Evolutionary conservation across 164 flowering plant species (phyloP).

Genomic region (Liriodendron chinense): DNA sequence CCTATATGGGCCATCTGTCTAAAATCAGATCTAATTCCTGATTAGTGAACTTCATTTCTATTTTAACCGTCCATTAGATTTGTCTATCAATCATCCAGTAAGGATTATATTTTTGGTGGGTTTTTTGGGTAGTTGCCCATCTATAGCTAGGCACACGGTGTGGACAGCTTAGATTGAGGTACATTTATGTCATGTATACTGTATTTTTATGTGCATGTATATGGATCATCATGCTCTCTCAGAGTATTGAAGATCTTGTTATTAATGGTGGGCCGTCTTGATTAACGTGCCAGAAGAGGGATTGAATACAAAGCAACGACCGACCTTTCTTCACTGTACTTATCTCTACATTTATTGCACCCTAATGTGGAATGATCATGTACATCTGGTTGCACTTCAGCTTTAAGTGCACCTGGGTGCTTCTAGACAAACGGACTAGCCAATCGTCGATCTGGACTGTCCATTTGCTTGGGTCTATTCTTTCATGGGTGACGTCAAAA

Average conservation of each 20-base stretch:
- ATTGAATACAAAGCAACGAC: neutral
- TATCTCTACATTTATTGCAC: neutral
- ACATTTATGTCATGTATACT: neutral
- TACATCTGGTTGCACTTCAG: neutral
- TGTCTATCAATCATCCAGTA: neutral
- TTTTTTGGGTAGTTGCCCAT: neutral
- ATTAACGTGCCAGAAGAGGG: neutral
- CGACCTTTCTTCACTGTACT: neutral
- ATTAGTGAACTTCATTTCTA: too few species aligned
- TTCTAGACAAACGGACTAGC: too few species aligned
- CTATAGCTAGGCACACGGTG: neutral
- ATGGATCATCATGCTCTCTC: neutral
- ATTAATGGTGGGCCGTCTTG: neutral
- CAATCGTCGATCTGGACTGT: too few species aligned
- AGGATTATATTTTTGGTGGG: neutral
- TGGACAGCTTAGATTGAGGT: neutral
- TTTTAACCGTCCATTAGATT: too few species aligned
- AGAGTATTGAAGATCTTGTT: neutral
- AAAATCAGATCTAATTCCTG: too few species aligned
- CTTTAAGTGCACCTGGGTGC: too few species aligned
- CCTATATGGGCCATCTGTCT: too few species aligned
- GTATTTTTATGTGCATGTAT: neutral
- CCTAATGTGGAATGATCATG: neutral
- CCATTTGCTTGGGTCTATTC: too few species aligned
- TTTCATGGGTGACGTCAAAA: too few species aligned